Percentiles rank a stretch among this genome's conserved stretches.
phyloP scores from a whole-genome alignment of 768 basidiomycete genomes.

The Boletus patriciae region DNA sequence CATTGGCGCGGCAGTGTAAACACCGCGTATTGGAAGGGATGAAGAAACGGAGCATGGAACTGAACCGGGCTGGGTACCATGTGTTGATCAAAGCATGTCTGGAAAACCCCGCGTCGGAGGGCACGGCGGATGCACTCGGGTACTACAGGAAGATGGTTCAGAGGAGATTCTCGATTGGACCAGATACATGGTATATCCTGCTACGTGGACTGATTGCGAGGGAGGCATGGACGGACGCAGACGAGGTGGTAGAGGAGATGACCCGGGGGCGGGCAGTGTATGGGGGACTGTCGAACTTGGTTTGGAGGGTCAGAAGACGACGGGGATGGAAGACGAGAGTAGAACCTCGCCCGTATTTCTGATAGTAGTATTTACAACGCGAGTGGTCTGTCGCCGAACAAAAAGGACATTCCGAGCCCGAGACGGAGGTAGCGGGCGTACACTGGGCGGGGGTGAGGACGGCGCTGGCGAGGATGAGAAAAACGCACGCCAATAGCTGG shows the following conservation, averaged over 20 bases:
- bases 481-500: conserved; percentile 80
- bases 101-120: conserved; percentile 48
- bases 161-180: conserved; percentile 45
- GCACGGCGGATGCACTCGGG: conserved; percentile 53
- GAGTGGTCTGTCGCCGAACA: conserved; percentile 42
- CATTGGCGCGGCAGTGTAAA: conserved; percentile 47
- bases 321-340: conserved; percentile 31
- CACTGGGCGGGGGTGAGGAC: conserved; percentile 42
- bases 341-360: conserved; percentile 32
- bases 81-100: conserved; percentile 70
- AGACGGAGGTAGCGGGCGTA: conserved; percentile 69
- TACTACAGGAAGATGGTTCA: conserved; percentile 63
- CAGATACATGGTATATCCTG: conserved; percentile 78
- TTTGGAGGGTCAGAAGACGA: conserved; percentile 48
- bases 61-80: conserved; percentile 72
- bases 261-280: conserved; percentile 45
- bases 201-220: conserved; percentile 61
- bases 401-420: conserved; percentile 64
- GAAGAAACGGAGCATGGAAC: conserved; percentile 50
- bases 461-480: conserved; percentile 1
- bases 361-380: conserved; percentile 15
- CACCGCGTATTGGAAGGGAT: conserved; percentile 57
- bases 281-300: conserved; percentile 47
- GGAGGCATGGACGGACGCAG: conserved; percentile 60
- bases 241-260: conserved; percentile 64